These are phyloP conservation scores for Sarocladium strictum DNA, from an alignment of 2,329 filamentous ascomycete genomes.

Conservation along the genomic window DNA sequence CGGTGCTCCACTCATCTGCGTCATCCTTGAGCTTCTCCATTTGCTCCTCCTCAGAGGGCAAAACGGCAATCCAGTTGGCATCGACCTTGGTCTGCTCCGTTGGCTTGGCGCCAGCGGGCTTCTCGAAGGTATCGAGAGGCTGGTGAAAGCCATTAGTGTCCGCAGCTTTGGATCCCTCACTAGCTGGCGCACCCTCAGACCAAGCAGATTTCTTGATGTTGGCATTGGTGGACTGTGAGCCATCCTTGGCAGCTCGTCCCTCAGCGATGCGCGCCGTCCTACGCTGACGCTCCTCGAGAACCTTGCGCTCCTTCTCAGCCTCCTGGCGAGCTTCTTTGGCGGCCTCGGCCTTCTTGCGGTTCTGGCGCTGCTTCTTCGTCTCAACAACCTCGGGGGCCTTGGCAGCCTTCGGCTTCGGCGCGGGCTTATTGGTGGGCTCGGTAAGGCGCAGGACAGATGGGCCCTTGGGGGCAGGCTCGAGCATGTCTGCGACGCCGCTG, in stretches of 20 bases:
- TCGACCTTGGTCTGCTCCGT: constrained; percentile 19
- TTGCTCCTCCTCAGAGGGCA: constrained; percentile 59
- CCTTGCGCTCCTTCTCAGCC: constrained; percentile 72
- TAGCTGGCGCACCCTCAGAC: constrained; percentile 30
- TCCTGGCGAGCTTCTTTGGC: constrained; percentile 70
- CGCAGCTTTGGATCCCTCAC: constrained; percentile 24
- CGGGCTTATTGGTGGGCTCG: constrained; percentile 50
- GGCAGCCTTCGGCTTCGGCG: constrained; percentile 56
- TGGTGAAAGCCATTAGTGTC: constrained; percentile 33
- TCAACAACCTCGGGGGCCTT: constrained; percentile 63
- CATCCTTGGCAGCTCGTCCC: constrained; percentile 77
- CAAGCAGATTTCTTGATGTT: constrained; percentile 37
- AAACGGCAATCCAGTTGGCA: constrained; percentile 40
- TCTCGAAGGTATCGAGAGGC: constrained; percentile 54
- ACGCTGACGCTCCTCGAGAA: constrained; percentile 74
- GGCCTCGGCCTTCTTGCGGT: constrained; percentile 80
- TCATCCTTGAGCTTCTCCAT: constrained; percentile 49
- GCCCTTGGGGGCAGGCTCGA: constrained; percentile 63
- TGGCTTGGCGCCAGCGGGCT: constrained; percentile 25
- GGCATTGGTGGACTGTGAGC: constrained; percentile 51
- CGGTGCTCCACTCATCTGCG: constrained; percentile 54
- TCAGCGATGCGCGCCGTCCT: constrained; percentile 76
- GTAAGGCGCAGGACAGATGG: constrained; percentile 76
- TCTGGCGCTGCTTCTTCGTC: constrained; percentile 94
- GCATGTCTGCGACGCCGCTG: constrained; percentile 83